Percentiles rank a stretch among this genome's conserved stretches.
Evolutionary conservation across 2,329 filamentous ascomycete species (phyloP).

Genomic region (Ilyonectria destructans): DNA sequence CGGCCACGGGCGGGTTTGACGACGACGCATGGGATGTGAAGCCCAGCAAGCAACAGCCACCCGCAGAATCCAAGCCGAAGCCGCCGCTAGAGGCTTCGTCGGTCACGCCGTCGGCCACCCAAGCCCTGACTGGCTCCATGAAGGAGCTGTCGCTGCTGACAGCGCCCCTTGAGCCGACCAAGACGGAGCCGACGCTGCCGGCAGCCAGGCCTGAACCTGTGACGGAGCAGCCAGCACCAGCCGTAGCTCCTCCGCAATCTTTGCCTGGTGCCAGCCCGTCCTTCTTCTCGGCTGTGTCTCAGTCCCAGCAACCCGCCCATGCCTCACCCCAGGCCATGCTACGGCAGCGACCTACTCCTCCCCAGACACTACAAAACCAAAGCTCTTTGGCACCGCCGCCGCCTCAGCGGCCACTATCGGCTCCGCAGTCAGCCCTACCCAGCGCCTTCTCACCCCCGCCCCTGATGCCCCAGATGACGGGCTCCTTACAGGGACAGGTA

Average conservation of each 20-base stretch:
- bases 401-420: conserved; percentile 86
- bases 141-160: conserved; percentile 70
- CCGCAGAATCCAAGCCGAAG: conserved; percentile 37
- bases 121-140: conserved; percentile 78
- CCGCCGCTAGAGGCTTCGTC: conserved; percentile 46
- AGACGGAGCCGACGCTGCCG: conserved; percentile 55
- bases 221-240: conserved; percentile 49
- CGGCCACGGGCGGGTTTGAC: conserved; percentile 79
- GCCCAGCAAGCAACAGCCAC: conserved; percentile 74
- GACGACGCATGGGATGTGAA: conserved; percentile 99
- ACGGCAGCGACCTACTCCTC: conserved; percentile 81
- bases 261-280: conserved; percentile 71
- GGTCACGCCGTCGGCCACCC: conserved; percentile 54
- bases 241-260: conserved; percentile 59
- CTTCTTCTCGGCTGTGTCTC: conserved; percentile 67
- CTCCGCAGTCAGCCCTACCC: conserved; percentile 85
- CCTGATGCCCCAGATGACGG: conserved; percentile 89
- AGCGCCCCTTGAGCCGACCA: conserved; percentile 68
- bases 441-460: conserved; percentile 82
- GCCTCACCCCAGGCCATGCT: conserved; percentile 52
- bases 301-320: conserved; percentile 63
- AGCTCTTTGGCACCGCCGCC: conserved; percentile 81
- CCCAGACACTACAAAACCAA: conserved; percentile 73
- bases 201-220: conserved; percentile 26
- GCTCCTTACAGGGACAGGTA: conserved; percentile 73